Conservation (phyloP, 768 basidiomycete species). For the Podaxis sp. region DNA sequence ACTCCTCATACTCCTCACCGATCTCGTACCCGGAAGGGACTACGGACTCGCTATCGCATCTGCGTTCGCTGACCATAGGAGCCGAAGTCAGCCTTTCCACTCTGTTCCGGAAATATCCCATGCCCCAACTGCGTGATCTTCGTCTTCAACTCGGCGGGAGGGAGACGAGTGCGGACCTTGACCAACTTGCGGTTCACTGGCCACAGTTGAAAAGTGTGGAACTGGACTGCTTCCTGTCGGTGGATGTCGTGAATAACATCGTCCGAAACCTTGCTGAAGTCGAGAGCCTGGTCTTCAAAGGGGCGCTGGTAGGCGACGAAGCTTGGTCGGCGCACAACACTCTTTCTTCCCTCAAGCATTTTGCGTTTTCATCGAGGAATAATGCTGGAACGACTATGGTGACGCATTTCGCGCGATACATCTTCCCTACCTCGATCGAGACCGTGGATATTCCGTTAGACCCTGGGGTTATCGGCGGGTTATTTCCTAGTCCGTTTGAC, state of each 20-base stretch:
- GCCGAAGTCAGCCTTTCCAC: background rate
- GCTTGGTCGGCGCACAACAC: background rate
- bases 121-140: background rate
- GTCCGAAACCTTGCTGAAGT: background rate
- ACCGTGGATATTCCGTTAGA: background rate
- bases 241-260: background rate
- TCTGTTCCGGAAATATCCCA: background rate
- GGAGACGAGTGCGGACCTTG: background rate
- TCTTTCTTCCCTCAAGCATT: background rate
- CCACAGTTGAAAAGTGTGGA: background rate
- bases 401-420: background rate
- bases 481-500: background rate
- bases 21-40: background rate
- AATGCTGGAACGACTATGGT: background rate
- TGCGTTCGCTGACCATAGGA: slow-evolving; percentile 1
- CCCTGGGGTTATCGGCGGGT: background rate
- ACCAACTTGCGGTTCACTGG: background rate
- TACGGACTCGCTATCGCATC: background rate
- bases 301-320: background rate
- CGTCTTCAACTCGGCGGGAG: background rate
- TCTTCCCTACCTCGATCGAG: background rate
- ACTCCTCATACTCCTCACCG: background rate
- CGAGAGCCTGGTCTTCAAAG: background rate
- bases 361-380: background rate
- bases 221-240: background rate